Evolutionary conservation across 257 asterid species (phyloP), one percentile per base, ranked within the genome.

Genomic region (Hygrophila difformis): DNA sequence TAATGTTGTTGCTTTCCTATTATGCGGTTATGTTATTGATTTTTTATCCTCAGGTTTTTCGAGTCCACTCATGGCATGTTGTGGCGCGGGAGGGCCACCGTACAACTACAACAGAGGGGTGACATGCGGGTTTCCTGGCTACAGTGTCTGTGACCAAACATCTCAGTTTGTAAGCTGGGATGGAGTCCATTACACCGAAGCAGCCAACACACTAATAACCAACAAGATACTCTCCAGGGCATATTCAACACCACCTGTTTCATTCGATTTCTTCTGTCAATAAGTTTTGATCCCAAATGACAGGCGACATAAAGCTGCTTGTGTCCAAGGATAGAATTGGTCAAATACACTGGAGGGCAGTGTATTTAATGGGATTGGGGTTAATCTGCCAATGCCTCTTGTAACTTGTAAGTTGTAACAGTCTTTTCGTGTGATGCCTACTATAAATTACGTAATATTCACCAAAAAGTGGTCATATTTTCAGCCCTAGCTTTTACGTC

Each of bases 81-180:
- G 97, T 59, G 97, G 94, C 33, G 61, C 53, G 15, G 95, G 97
- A 40, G 94, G 94, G 38, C 82, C 93, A 47, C 97, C 97, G 0
- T 76, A 81, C 62, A 88, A 81, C 70, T 88, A 76, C 44, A 60
- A 67, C 9, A 62, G 41, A 44, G 48, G 60, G 46, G 76, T 69
- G 42, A 5, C 65, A 1, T 88, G 97, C 49, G 94, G 95, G 21
- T 65, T 44, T 13, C 70, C 73, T 0, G 94, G 80, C 42, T 68
- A 34, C 60, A 60, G 71, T 57, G 96, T 82, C 6, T 86, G 94
- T 14, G 74, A 69, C 17, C 67, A 57, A 52, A 69, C 65, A 28
- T 64, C 72, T 17, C 61, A 39, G 6, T 67, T 28, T 55, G 62
- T 86, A 51, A 76, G 75, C 53, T 86, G 96, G 96, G 96, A 82